Evolutionary conservation across 306 rosid genomes (phyloP), one percentile per base, ranked within the genome.

Genomic region (Hippophae tibetana): DNA sequence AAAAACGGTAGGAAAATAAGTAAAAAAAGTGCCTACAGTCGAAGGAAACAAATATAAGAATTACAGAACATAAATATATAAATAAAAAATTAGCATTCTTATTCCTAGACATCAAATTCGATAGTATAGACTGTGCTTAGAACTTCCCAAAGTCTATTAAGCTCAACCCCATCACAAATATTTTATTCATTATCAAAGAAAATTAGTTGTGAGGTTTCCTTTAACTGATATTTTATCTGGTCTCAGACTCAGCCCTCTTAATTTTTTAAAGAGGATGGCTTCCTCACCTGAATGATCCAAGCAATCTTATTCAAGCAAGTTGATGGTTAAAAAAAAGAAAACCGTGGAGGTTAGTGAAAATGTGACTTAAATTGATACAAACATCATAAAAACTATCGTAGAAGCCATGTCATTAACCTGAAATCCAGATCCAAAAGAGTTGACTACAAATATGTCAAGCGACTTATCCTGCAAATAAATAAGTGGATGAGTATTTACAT

Each of bases 381-480:
- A 44, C 3, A 31, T 31, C 38, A 31, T 31, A 2, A 31, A 31
- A 31, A 31, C 38, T 31, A 31, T 31, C 2, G 51, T n/a, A 40
- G 48, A 62, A 65, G 71, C 43, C 47, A 58, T 14, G 52, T 7
- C n/a, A 13, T 3, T 6, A 54, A 90, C 97, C 97, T 90, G 94
- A 78, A 80, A 86, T 43, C 90, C 90, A 60, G 95, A 90, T 74
- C 95, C 95, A 64, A 86, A 79, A 68, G 95, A 90, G 75, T 90
- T 90, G 81, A 90, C 97, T 72, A 90, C 97, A 78, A 90, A 90
- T 71, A 90, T 82, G 81, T 90, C 97, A 61, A 90, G 79, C 2
- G 97, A 84, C 73, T 86, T 90, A 18, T 74, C 90, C 95, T 90
- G 84, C 79, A 82, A 6, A 54, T 47, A 45, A 69, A 73, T 59